These are phyloP conservation scores for Barbatosphaeria neglecta DNA, from an alignment of 495 filamentous ascomycete genomes.

Conservation along the genomic window DNA sequence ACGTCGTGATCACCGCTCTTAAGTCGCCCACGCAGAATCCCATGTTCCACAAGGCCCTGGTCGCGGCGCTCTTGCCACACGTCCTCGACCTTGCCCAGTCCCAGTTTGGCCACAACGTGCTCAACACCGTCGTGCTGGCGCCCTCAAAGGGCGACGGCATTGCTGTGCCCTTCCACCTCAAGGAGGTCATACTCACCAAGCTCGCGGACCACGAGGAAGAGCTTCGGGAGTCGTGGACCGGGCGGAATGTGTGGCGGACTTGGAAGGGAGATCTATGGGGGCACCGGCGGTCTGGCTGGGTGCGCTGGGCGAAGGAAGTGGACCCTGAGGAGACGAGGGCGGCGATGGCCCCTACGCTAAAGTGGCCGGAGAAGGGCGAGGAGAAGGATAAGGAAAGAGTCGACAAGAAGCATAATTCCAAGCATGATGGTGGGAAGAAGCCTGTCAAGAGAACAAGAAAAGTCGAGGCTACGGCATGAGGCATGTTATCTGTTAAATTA, in stretches of 20 bases:
- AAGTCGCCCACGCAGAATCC: slow-evolving; percentile 46
- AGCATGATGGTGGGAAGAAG: too few relatives aligned
- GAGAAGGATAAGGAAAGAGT: background rate
- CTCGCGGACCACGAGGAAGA: slow-evolving; percentile 42
- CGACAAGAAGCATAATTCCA: background rate
- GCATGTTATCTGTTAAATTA: too few relatives aligned
- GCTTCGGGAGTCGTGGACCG: slow-evolving; percentile 62
- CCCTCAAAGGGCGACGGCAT: slow-evolving; percentile 29
- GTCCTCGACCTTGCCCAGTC: slow-evolving; percentile 56
- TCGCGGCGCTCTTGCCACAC: slow-evolving; percentile 37
- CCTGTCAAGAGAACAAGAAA: too few relatives aligned
- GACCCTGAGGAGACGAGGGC: slow-evolving; percentile 19
- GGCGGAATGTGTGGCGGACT: slow-evolving; percentile 77
- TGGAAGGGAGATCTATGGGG: slow-evolving; percentile 80
- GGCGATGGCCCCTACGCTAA: slow-evolving; percentile 10
- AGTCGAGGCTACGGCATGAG: too few relatives aligned
- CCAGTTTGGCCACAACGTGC: slow-evolving; percentile 61
- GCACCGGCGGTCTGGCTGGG: slow-evolving; percentile 56
- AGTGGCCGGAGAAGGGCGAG: background rate
- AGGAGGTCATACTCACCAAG: slow-evolving; percentile 35
- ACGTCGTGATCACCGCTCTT: slow-evolving; percentile 60
- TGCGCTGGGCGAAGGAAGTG: slow-evolving; percentile 49
- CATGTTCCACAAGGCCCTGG: slow-evolving; percentile 35
- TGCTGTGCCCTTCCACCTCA: slow-evolving; percentile 40
- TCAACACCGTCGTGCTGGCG: slow-evolving; percentile 65